Percentiles rank a stretch among this genome's conserved stretches.
Conservation (phyloP, 306 rosid genomes). For the Cicer arietinum region DNA sequence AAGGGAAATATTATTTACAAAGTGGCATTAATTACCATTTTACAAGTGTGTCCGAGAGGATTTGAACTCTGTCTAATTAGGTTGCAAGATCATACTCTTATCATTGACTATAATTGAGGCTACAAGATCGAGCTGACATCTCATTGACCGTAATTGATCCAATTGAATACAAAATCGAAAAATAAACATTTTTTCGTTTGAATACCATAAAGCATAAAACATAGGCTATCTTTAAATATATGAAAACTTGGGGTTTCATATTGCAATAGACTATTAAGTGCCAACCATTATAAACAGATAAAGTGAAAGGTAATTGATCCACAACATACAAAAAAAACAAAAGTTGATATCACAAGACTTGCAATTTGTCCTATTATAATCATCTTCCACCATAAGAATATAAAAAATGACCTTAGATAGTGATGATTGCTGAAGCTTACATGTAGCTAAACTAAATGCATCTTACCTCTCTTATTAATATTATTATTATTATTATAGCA, state of each 20-base stretch:
- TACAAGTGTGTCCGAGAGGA: too few relatives aligned
- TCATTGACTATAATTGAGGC: too few relatives aligned
- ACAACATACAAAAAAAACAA: background rate
- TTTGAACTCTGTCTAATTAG: too few relatives aligned
- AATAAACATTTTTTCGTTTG: background rate
- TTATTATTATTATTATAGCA: background rate
- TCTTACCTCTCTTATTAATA: constrained; percentile 6
- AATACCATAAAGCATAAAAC: background rate
- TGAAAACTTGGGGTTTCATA: constrained; percentile 11
- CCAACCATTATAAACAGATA: background rate
- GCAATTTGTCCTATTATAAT: background rate
- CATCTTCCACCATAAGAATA: constrained; percentile 37
- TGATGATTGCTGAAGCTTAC: constrained; percentile 13
- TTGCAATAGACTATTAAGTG: background rate
- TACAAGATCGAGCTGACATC: too few relatives aligned
- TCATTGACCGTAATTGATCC: background rate
- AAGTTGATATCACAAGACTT: constrained; percentile 26
- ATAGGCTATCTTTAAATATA: background rate
- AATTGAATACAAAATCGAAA: background rate
- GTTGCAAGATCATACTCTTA: too few relatives aligned
- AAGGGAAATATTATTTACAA: too few relatives aligned
- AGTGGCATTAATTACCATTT: too few relatives aligned
- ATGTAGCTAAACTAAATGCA: constrained; percentile 29
- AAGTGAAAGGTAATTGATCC: constrained; percentile 35
- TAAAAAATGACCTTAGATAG: constrained; percentile 25